phyloP scores from a whole-genome alignment of 2,329 filamentous ascomycete genomes.

The Fusarium sp. region DNA sequence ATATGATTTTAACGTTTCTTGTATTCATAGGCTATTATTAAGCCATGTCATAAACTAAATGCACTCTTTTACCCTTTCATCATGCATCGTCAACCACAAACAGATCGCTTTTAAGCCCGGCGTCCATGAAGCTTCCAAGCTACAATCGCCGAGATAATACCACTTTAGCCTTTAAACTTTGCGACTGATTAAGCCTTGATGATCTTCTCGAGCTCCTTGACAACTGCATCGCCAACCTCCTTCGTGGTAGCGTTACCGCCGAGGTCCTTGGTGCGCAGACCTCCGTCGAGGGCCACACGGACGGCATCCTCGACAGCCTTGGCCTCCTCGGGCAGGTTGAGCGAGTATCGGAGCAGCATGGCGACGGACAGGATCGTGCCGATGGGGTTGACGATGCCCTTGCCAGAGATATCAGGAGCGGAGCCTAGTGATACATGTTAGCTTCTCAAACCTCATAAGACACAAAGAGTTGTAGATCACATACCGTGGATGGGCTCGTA shows the following conservation, averaged over 20 bases:
- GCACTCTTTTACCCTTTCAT: background rate
- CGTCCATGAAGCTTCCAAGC: background rate
- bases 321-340: constrained; percentile 82
- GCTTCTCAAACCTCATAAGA: background rate
- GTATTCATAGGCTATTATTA: background rate
- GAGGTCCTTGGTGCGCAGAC: constrained; percentile 85
- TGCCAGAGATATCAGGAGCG: constrained; percentile 80
- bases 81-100: constrained; percentile 1
- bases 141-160: background rate
- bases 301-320: constrained; percentile 86
- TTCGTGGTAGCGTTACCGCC: constrained; percentile 79
- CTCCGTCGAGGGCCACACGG: constrained; percentile 81
- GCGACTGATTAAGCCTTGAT: constrained; percentile 60
- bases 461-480: constrained; percentile 32
- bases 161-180: background rate
- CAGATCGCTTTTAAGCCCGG: constrained; percentile 3
- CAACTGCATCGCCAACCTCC: constrained; percentile 84
- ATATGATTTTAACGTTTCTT: constrained; percentile 10
- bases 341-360: constrained; percentile 96
- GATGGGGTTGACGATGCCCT: constrained; percentile 89
- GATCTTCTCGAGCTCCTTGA: constrained; percentile 76
- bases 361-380: constrained; percentile 92
- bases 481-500: constrained; percentile 97
- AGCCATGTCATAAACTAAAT: background rate
- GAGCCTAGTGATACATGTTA: constrained; percentile 31